Evolutionary conservation across 2,329 filamentous ascomycete species (phyloP).

Genomic region (Pseudocercospora crystallina): DNA sequence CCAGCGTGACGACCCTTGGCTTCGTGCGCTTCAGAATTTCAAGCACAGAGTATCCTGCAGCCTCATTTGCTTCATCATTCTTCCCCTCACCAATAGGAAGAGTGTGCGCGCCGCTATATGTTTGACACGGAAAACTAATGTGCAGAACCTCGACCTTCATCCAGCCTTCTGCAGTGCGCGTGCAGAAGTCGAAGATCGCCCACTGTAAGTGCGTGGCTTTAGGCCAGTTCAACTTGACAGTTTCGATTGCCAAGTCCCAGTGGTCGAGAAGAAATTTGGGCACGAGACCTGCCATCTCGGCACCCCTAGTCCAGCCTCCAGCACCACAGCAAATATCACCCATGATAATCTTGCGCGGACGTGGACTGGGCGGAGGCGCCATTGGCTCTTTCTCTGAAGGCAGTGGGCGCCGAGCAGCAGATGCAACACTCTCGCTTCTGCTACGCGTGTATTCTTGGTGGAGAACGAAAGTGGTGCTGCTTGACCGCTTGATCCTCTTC

Average conservation of each 20-base stretch:
- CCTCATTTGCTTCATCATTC: conserved; percentile 67
- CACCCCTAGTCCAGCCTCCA: conserved; percentile 69
- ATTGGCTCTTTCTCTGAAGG: no score
- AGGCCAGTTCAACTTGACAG: no score
- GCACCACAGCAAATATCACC: conserved; percentile 73
- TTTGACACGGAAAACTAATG: neutral
- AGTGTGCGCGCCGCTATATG: neutral
- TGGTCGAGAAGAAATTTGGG: no score
- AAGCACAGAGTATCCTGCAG: conserved; percentile 49
- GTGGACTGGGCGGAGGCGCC: no score
- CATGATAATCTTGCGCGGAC: neutral
- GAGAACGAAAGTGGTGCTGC: neutral
- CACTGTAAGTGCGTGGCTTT: neutral
- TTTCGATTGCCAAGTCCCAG: no score
- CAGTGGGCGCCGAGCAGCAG: no score
- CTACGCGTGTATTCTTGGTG: conserved; percentile 41
- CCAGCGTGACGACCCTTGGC: conserved; percentile 72
- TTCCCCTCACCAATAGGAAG: conserved; percentile 62
- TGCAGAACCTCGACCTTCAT: neutral
- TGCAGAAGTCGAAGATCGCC: neutral
- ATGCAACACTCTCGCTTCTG: no score
- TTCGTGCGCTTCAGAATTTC: conserved; percentile 55
- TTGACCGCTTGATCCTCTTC: neutral
- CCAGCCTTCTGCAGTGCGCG: no score
- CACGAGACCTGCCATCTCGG: conserved; percentile 57